Conservation (phyloP, 805 yeast genomes). For the Saccharomyces jurei region DNA sequence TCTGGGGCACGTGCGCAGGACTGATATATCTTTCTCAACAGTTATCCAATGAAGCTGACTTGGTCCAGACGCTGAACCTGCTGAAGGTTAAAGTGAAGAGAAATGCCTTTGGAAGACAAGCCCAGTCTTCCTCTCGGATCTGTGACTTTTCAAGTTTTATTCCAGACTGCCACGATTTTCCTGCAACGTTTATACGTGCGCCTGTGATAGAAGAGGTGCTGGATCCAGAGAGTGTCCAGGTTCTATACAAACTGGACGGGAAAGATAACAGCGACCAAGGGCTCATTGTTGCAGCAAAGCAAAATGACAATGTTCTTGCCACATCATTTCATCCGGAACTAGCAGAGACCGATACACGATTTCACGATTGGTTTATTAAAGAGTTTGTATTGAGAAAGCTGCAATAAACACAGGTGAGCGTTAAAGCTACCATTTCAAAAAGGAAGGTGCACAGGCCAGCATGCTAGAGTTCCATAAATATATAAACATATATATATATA, state of each 20-base stretch:
- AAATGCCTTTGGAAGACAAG: slow-evolving; percentile 74
- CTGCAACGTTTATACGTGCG: slow-evolving; percentile 60
- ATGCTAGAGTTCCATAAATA: too few species aligned
- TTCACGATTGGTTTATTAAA: slow-evolving; percentile 64
- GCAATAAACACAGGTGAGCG: background rate
- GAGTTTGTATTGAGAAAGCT: slow-evolving; percentile 39
- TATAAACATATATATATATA: too few species aligned
- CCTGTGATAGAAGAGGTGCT: slow-evolving; percentile 47
- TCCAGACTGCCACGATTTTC: slow-evolving; percentile 33
- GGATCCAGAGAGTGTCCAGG: slow-evolving; percentile 28
- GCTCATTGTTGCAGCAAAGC: slow-evolving; percentile 63
- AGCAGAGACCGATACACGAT: slow-evolving; percentile 41
- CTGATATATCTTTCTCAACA: slow-evolving; percentile 54
- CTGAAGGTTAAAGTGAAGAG: slow-evolving; percentile 56
- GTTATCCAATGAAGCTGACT: slow-evolving; percentile 43
- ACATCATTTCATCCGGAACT: slow-evolving; percentile 81
- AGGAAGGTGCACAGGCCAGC: too few species aligned
- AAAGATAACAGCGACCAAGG: slow-evolving; percentile 13
- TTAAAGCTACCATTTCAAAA: too few species aligned
- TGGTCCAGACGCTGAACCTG: slow-evolving; percentile 55
- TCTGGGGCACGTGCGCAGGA: slow-evolving; percentile 89
- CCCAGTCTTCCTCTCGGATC: slow-evolving; percentile 49
- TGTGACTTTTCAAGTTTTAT: slow-evolving; percentile 39
- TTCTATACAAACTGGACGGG: slow-evolving; percentile 33
- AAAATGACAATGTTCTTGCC: slow-evolving; percentile 51